Evolutionary conservation across 83 land plant species (phyloP).

Genomic region (Picea abies): DNA sequence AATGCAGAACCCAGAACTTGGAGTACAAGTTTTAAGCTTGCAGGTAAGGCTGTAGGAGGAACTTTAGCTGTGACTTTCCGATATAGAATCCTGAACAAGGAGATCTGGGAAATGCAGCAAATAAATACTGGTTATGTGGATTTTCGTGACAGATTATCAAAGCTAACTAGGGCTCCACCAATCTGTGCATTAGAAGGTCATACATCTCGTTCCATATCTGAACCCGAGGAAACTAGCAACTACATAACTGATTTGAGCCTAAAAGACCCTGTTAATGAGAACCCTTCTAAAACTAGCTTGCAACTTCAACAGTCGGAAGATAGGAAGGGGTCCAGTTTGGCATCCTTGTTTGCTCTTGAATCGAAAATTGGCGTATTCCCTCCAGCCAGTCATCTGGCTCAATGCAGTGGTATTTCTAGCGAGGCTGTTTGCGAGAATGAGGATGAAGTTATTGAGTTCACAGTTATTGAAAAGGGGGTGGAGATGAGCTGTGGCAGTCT

Average conservation of each 20-base stretch:
- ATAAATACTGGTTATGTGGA: not conserved
- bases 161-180: too few relatives aligned
- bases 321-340: not conserved
- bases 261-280: too few relatives aligned
- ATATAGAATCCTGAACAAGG: slow-evolving; percentile 23
- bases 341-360: too few relatives aligned
- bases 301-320: not conserved
- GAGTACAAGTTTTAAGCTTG: slow-evolving; percentile 63
- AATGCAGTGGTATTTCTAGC: not conserved
- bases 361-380: too few relatives aligned
- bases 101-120: not conserved
- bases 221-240: not conserved
- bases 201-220: not conserved
- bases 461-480: slow-evolving; percentile 46
- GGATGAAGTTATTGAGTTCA: slow-evolving; percentile 26
- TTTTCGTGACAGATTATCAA: not conserved
- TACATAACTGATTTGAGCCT: not conserved
- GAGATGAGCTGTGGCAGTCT: slow-evolving; percentile 18
- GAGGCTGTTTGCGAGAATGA: not conserved
- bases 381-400: not conserved
- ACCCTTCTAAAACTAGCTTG: not conserved
- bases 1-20: slow-evolving; percentile 36
- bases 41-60: slow-evolving; percentile 68
- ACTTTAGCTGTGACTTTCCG: slow-evolving; percentile 62
- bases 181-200: not conserved